Evolutionary conservation across 1,284 basidiomycete genomes (phyloP).

Genomic region (Sporisorium scitamineum): DNA sequence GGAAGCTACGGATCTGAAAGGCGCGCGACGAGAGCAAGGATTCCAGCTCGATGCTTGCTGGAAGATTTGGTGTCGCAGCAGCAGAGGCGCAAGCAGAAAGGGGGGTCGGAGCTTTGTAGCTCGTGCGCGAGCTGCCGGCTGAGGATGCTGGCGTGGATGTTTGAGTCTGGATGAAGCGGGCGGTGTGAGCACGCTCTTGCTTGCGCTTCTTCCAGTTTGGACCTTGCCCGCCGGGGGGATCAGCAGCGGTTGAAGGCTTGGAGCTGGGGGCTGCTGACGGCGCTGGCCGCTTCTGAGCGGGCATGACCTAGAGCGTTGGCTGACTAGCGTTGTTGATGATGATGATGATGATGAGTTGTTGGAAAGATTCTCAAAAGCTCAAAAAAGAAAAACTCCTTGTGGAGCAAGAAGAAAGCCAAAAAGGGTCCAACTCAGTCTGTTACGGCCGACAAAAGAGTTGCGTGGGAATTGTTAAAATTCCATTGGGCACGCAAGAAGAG

Average conservation of each 20-base stretch:
- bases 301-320: conserved; percentile 10
- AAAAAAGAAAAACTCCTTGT: conserved; percentile 2
- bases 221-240: conserved; percentile 1
- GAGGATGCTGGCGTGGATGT: conserved; percentile 7
- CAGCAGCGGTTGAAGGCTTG: conserved; percentile 6
- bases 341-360: conserved; percentile 1
- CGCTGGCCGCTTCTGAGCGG: conserved; percentile 33
- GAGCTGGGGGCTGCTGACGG: conserved; percentile 15
- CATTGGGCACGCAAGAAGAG: conserved; percentile 19
- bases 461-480: conserved; percentile 6
- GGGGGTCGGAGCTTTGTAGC: conserved; percentile 22
- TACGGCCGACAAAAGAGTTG: conserved; percentile 30
- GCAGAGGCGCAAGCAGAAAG: conserved; percentile 4
- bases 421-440: conserved; percentile 19
- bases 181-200: conserved; percentile 42
- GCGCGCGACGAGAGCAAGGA: conserved; percentile 44
- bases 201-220: conserved; percentile 54
- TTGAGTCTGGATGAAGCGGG: conserved; percentile 43
- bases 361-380: conserved; percentile 8
- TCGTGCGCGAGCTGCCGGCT: conserved; percentile 30
- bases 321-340: neutral
- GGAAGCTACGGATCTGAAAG: conserved; percentile 53
- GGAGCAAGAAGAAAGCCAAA: conserved; percentile 10
- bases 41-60: conserved; percentile 46
- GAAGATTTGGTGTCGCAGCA: conserved; percentile 21